Base-by-base conservation (phyloP, 805 yeast genomes). In the Yarrowia alimentaria region DNA sequence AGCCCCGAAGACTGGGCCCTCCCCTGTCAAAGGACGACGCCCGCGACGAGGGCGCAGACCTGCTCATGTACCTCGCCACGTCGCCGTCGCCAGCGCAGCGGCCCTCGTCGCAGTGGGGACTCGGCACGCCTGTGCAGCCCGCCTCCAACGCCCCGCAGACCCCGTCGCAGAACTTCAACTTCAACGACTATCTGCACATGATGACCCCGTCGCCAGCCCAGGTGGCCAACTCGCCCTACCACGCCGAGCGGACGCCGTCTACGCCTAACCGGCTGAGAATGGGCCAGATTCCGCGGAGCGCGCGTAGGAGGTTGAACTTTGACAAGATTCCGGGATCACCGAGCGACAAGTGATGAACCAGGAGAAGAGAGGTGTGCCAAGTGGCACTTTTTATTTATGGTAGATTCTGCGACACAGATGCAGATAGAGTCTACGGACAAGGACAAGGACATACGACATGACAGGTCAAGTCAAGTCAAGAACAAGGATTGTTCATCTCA, bases 161-260 rank as follows among this genome's bases (percentile, higher is more conserved):
- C 31, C 64, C 73, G 22, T 63, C 70, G 18, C 70, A 68, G 18
- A 68, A 63, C 40, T 85, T 86, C 68, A 85, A 86, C 64, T 79
- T 86, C 81, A 81, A 79, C 61, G 95, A 86, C 62, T 86, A 85
- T 63, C 83, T 87, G 29, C 83, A 86, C 61, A 74, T 84, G 56
- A 81, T 82, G 62, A 80, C 90, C 1, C 93, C 93, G 12, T 61
- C 65, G 1, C 66, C 66, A 4, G 65, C 64, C 4, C 61, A 57
- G 45, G 51, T 31, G 35, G 19, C 50, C 34, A 31, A 45, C 11
- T 31, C 34, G 28, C 58, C 55, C 24, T 53, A 59, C 53, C 55
- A 42, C 51, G 31, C 50, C 11, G 55, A 56, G 20, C 51, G 48
- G n/a, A 43, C 54, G 3, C 54, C 55, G 4, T 55, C 47, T 29